Evolutionary conservation across 140 eudicot genomes (phyloP).

Genomic region (Anethum foeniculum): DNA sequence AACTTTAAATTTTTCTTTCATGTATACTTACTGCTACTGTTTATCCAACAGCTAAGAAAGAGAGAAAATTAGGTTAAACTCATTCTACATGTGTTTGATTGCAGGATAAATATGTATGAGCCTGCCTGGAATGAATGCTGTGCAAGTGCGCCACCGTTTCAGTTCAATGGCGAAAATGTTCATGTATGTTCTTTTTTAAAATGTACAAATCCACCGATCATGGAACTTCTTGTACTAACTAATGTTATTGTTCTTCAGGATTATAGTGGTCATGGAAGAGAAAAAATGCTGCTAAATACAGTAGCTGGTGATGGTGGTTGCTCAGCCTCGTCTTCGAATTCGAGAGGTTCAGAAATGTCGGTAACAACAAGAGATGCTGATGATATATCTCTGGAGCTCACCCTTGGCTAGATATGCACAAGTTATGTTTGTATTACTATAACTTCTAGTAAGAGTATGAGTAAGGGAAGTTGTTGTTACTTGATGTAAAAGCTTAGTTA

Average conservation of each 20-base stretch:
- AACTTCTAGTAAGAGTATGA: background rate
- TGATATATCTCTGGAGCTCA: conserved; percentile 6
- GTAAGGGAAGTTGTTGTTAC: background rate
- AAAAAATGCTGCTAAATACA: background rate
- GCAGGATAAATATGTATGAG: conserved; percentile 1
- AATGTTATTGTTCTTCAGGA: no score
- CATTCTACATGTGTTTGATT: background rate
- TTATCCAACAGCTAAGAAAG: no score
- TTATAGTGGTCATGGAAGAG: background rate
- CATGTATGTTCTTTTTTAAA: background rate
- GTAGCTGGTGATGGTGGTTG: background rate
- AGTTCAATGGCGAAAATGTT: background rate
- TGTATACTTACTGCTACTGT: background rate
- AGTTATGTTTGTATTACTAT: background rate
- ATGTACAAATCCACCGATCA: no score
- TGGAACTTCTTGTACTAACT: no score
- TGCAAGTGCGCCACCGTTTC: background rate
- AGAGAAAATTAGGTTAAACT: background rate
- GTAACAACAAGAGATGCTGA: conserved; percentile 1
- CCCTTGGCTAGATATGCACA: background rate
- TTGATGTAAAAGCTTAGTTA: background rate
- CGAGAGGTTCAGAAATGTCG: background rate
- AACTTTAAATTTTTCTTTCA: background rate
- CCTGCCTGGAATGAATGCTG: background rate
- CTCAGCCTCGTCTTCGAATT: background rate